Evolutionary conservation across 2,329 filamentous ascomycete species (phyloP), one percentile per base, ranked within the genome.

Genomic region (Gnomoniopsis sp.): DNA sequence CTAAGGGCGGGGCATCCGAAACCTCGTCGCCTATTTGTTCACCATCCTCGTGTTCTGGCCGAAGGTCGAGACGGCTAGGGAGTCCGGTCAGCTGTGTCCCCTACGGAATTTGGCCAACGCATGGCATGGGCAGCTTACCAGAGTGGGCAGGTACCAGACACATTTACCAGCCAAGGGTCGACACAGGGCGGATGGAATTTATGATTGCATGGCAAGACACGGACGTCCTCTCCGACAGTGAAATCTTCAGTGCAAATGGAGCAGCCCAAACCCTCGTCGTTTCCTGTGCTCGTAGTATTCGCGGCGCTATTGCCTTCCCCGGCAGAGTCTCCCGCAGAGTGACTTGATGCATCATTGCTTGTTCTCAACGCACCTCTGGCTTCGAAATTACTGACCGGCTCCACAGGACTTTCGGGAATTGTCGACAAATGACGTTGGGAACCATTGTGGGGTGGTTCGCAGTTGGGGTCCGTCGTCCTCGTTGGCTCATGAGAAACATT

Each of bases 241-340:
- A 89, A 89, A 65, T 89, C 86, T 62, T 89, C 87, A 2, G 86
- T 88, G 67, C 87, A 89, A 59, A 89, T 89, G 1, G 86, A 85
- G 69, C 87, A 89, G 33, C 80, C 84, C 14, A 83, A 70, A 52
- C 79, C 72, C 15, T 77, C 74, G 1, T 77, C 76, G 17, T 33
- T 61, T 53, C 19, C 53, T 43, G 62, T 62, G 15, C 59, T 62
- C 19, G 63, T 65, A 43, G 34, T 63, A 14, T 41, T 51, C 21
- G 49, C 30, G 3, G 21, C 55, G 15, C 49, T 57, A 23, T 33
- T 56, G 6, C 43, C 57, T 11, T 26, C 17, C 15, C 48, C 54
- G 11, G n/a, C n/a, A n/a, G n/a, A n/a, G n/a, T n/a, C n/a, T n/a
- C n/a, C n/a, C n/a, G 23, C 21, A 17, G 41, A 30, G 17, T 22